Evolutionary conservation across 2,329 filamentous ascomycete genomes (phyloP).

Genomic region (Coccinonectria pachysandricola): DNA sequence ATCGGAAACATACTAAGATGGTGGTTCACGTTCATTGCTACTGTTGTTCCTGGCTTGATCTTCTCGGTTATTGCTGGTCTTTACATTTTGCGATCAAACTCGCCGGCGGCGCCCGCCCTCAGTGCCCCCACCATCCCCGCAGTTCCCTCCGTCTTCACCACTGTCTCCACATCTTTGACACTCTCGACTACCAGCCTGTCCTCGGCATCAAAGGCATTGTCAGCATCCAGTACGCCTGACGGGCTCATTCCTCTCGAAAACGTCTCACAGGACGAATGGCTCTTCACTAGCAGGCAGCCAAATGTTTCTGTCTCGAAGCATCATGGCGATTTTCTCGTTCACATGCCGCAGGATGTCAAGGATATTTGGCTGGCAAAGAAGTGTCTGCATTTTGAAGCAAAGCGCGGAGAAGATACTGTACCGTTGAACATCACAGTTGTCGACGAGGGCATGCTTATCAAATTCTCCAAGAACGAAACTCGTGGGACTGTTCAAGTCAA

Average conservation of each 20-base stretch:
- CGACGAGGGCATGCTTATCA: slow-evolving; percentile 41
- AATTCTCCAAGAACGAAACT: slow-evolving; percentile 43
- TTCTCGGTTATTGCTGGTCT: too few species aligned
- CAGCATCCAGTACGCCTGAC: slow-evolving; percentile 12
- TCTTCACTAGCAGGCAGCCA: slow-evolving; percentile 24
- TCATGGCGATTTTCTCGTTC: slow-evolving; percentile 42
- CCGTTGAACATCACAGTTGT: slow-evolving; percentile 37
- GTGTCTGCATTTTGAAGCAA: slow-evolving; percentile 46
- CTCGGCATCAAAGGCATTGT: slow-evolving; percentile 7
- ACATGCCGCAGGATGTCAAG: slow-evolving; percentile 39
- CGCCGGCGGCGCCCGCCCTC: too few species aligned
- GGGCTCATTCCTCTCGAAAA: slow-evolving; percentile 22
- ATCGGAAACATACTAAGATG: too few species aligned
- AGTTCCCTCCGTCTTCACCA: slow-evolving; percentile 14
- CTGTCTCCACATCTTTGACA: slow-evolving; percentile 13
- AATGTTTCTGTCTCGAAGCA: slow-evolving; percentile 23
- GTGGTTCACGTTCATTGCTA: too few species aligned
- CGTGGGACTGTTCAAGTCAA: slow-evolving; percentile 48
- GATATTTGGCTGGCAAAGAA: slow-evolving; percentile 45
- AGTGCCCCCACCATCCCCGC: slow-evolving; percentile 15
- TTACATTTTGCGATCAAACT: too few species aligned
- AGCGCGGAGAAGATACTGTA: slow-evolving; percentile 35
- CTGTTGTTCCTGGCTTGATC: slow-evolving; percentile 16
- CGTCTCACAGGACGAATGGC: slow-evolving; percentile 22
- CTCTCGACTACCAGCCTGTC: slow-evolving; percentile 10